Evolutionary conservation across 306 rosid genomes (phyloP), one percentile per base, ranked within the genome.

Genomic region (Corylus heterophylla): DNA sequence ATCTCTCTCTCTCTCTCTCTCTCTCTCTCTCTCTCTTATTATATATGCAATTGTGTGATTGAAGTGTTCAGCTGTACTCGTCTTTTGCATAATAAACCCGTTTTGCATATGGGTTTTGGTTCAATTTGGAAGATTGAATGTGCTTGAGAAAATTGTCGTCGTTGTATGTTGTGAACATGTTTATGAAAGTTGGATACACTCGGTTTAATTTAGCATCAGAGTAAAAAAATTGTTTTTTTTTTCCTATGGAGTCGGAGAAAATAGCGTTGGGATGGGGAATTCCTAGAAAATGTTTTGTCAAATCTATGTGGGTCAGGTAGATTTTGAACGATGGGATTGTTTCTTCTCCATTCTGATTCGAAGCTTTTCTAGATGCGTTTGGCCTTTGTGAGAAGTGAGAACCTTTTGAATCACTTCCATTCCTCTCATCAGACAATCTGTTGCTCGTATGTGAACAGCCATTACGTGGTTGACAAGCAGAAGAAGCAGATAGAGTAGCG

Each of bases 1-100:
- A 54, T 35, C 52, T 18, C 76, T 27, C 70, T 64, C 62, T 74
- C 56, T 69, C 20, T 77, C 44, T 20, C 42, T 69, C 58, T 31
- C 29, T 35, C 48, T 70, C 8, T 45, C 17, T 11, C 35, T 45
- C 44, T 22, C 45, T 51, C 35, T 7, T 0, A 7, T 42, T 70
- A 35, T 61, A 37, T 69, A 49, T 22, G 54, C 39, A 14, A 12
- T 54, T 66, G 13, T 2, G 42, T 69, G 8, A 39, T 69, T 44
- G 45, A 44, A 14, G 47, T 17, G 18, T 70, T 31, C 8, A 31
- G 35, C 35, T n/a, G n/a, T 37, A 35, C 52, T 50, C 31, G 69
- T 8, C 35, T 52, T 2, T 64, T 18, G 2, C 18, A 7, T 29
- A n/a, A 22, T 22, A 45, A 63, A 62, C 67, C 13, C 13, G 74